A percentile compares a stretch with the other conserved stretches of the same genome.
phyloP scores from a whole-genome alignment of 2,329 filamentous ascomycete genomes.

The Exophiala aquamarina region DNA sequence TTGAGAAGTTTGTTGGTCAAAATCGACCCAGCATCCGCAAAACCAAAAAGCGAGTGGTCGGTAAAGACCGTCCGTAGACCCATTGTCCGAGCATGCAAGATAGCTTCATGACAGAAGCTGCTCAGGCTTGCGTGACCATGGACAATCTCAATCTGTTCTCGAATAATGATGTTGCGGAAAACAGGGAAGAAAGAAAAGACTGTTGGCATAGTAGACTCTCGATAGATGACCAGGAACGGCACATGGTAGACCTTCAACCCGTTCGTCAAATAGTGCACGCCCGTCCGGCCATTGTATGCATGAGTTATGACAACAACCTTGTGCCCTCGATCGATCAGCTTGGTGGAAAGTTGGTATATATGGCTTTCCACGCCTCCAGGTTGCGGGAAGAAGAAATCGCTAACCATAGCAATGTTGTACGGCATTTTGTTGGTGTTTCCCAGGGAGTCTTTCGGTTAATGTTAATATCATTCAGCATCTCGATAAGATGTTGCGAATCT shows the following conservation, averaged over 20 bases:
- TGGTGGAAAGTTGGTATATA: constrained; percentile 96
- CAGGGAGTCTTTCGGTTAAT: background rate
- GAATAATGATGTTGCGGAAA: constrained; percentile 93
- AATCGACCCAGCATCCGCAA: constrained; percentile 93
- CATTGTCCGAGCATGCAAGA: constrained; percentile 94
- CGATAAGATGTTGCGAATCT: too few relatives aligned
- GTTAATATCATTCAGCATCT: too few relatives aligned
- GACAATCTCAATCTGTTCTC: constrained; percentile 94
- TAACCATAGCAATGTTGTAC: constrained; percentile 85
- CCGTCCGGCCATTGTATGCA: constrained; percentile 85
- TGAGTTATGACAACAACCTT: constrained; percentile 98
- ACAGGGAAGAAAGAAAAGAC: constrained; percentile 98
- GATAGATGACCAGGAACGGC: constrained; percentile 93
- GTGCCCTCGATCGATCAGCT: constrained; percentile 95
- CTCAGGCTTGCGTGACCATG: constrained; percentile 96
- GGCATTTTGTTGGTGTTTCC: constrained; percentile 50
- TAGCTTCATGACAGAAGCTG: constrained; percentile 90
- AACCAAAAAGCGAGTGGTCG: constrained; percentile 95
- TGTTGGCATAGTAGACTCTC: constrained; percentile 88
- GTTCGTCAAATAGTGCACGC: constrained; percentile 93
- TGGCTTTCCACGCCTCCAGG: constrained; percentile 96
- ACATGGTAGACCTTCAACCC: constrained; percentile 98
- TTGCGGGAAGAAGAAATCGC: constrained; percentile 99
- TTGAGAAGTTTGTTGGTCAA: constrained; percentile 96
- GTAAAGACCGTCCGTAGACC: constrained; percentile 93